phyloP scores from a whole-genome alignment of 108 stramenopile species.

The Cyclostephanos tholiformis region DNA sequence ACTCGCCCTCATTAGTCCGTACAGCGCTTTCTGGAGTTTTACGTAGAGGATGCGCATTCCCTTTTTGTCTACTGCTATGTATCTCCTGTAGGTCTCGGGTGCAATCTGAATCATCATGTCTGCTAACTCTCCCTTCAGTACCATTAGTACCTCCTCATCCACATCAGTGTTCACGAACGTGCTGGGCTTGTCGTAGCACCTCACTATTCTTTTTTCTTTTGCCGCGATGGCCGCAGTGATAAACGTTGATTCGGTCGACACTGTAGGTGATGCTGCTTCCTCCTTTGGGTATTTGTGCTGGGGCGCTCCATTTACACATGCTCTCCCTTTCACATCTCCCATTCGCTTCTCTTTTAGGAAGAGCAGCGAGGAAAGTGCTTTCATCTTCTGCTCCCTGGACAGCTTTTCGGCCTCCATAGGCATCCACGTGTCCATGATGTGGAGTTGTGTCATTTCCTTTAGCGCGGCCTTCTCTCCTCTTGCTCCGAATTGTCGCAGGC shows the following conservation, averaged over 20 bases:
- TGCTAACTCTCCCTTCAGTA: conserved; percentile 20
- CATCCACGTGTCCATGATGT: not conserved
- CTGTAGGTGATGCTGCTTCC: conserved; percentile 41
- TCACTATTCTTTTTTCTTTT: conserved; percentile 37
- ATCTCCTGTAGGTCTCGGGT: too few relatives aligned
- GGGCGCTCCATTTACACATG: too few relatives aligned
- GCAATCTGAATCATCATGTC: conserved; percentile 27
- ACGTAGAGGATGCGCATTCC: too few relatives aligned
- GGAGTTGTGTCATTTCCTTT: not conserved
- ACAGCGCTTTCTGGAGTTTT: too few relatives aligned
- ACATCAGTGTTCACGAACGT: conserved; percentile 54
- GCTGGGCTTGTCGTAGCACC: conserved; percentile 48
- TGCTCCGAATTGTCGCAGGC: not conserved
- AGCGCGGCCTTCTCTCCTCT: not conserved
- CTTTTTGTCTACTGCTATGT: too few relatives aligned
- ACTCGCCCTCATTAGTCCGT: too few relatives aligned
- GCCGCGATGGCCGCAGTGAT: conserved; percentile 39
- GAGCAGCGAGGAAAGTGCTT: conserved; percentile 26
- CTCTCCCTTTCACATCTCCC: too few relatives aligned
- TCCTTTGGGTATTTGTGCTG: too few relatives aligned
- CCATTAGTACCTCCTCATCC: conserved; percentile 34
- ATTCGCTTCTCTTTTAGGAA: conserved; percentile 40
- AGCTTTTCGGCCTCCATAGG: not conserved
- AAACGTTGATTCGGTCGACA: conserved; percentile 26
- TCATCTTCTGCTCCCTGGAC: not conserved